A percentile compares a stretch with the other conserved stretches of the same genome.
phyloP scores from a whole-genome alignment of 768 basidiomycete species.

The Leccinum truebloodii region DNA sequence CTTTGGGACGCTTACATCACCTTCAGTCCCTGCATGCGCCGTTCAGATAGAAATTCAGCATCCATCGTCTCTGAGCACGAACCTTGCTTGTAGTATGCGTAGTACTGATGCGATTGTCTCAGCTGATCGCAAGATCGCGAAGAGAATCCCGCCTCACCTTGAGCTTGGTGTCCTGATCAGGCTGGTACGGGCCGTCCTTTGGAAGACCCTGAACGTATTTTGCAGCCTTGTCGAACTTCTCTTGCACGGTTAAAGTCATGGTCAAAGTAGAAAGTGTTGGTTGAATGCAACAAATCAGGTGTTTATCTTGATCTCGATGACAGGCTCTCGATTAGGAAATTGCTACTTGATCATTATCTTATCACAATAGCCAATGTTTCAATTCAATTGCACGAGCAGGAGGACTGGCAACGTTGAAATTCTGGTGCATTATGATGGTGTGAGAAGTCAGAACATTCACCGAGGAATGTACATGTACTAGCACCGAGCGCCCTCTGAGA shows the following conservation, averaged over 20 bases:
- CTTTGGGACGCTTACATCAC: conserved; percentile 63
- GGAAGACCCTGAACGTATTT: conserved; percentile 67
- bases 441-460: background rate
- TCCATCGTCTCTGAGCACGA: conserved; percentile 10
- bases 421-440: background rate
- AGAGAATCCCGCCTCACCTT: conserved; percentile 51
- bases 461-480: background rate
- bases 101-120: conserved; percentile 64
- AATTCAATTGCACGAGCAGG: conserved; percentile 4
- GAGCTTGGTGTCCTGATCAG: conserved; percentile 72
- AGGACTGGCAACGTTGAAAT: background rate
- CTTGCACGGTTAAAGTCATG: conserved; percentile 50
- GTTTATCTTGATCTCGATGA: conserved; percentile 23
- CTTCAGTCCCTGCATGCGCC: conserved; percentile 61
- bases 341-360: conserved; percentile 3
- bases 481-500: conserved; percentile 14
- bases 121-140: conserved; percentile 8
- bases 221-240: conserved; percentile 79
- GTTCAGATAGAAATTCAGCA: background rate
- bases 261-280: conserved; percentile 13
- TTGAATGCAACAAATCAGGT: background rate
- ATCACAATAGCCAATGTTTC: conserved; percentile 7
- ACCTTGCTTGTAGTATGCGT: conserved; percentile 94
- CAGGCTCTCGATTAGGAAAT: conserved; percentile 14
- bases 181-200: conserved; percentile 72